Evolutionary conservation across 169 alveolate species (phyloP), one percentile per base, ranked within the genome.

Genomic region (Plasmodium knowlesi): DNA sequence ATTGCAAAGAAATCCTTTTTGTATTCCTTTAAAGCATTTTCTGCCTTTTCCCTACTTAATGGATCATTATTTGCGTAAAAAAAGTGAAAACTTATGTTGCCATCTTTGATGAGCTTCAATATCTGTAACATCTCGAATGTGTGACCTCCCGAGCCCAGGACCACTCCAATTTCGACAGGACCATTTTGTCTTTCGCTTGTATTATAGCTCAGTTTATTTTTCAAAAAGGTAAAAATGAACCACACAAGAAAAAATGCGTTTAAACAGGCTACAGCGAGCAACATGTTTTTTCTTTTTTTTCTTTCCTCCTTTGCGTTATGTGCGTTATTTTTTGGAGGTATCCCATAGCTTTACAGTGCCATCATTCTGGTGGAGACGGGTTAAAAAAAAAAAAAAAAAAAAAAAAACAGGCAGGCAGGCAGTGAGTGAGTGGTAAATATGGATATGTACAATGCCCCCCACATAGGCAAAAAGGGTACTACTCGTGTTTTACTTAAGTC

Each of bases 61-160:
- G 14, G 14, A 34, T 86, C 93, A 86, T 78, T 78, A 74, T 54
- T 74, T 73, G 93, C 84, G 70, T 78, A 86, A 86, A 86, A 86
- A 12, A 86, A 86, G 80, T 86, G 82, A 54, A 86, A 86, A 74
- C 61, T 57, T 70, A 74, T 86, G 41, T 86, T 74, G 10, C 79
- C 46, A 74, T 86, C 81, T 86, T 86, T 76, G 78, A 86, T 74
- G 30, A 50, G 74, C 61, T 86, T 76, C 43, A 86, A 57, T 86
- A 86, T 86, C 80, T 86, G 82, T 30, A 86, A 41, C 41, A 86
- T 86, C 61, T 86, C 93, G 80, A 74, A 86, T 53, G 93, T 86
- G 50, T 86, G 93, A 5, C 93, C 93, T 46, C 93, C 93, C 30
- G 93, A 86, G 67, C 93, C 93, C 67, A 86, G 34, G 43, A 86